Base-by-base conservation (phyloP, 2,329 filamentous ascomycete species). In the Sclerotinia borealis region DNA sequence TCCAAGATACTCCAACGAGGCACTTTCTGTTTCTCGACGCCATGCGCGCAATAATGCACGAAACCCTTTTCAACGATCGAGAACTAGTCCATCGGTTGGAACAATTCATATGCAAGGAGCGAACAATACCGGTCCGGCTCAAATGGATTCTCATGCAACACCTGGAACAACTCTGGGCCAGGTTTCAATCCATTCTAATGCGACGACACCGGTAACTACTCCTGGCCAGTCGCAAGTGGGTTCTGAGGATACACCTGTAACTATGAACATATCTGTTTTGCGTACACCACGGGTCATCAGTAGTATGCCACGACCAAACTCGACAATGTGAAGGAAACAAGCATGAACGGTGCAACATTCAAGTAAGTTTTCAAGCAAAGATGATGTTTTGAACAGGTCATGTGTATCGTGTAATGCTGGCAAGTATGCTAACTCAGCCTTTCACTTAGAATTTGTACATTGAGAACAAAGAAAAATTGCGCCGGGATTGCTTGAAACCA, bases 381-480 rank as follows among this genome's bases (percentile, higher is more conserved):
- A 25, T 36, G 39, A 11, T 34, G 37, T 34, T 34, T 19, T 17
- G 11, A 43, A 58, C 29, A 25, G n/a, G 29, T 58, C 54, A 58
- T 58, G 45, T 58, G 15, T 58, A 31, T 43, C 19, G 52, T 45
- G 54, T 17, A 58, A 45, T 25, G 54, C 54, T 58, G 54, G 29
- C 34, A 51, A 58, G 27, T 58, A 58, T 58, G 29, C 39, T 58
- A 45, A 58, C 54, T 45, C 54, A 58, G 54, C 54, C 54, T 34
- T 58, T 36, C 54, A 58, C 54, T 58, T 37, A 49, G 64, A 66
- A 66, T 65, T 68, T 68, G 58, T 70, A 69, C 68, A 69, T 64
- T 64, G 64, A 70, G 51, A 65, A 58, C 54, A 58, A 58, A 45
- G 65, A 61, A 67, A 67, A 47, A 63, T 15, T 65, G 45, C 61